Base-by-base conservation (phyloP, 2,329 filamentous ascomycete species). In the Botrytis pseudocinerea region DNA sequence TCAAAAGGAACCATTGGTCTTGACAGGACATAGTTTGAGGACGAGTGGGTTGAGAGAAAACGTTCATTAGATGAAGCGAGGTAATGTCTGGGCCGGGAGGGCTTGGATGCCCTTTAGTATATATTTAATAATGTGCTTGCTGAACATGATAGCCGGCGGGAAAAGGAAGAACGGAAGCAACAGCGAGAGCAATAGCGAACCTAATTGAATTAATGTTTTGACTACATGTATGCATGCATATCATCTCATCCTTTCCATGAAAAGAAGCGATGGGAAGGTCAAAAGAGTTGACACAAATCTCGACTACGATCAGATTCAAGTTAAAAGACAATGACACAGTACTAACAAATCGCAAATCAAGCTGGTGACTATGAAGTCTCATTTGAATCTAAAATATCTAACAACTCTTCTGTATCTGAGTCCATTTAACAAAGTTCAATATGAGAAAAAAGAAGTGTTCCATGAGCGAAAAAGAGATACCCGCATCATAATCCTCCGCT, bases 11-110 rank as follows among this genome's bases (percentile, higher is more conserved):
- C 28, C 75, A n/a, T 71, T 72, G 51, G 78, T 79, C 74, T 73
- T 32, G 74, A 75, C 51, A 40, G 73, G 75, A 48, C 76, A 75
- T 51, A 80, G 78, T 76, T 73, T 81, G 70, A 77, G 76, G 76
- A 82, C 81, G 16, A 81, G 79, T 68, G 81, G 78, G 22, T 74
- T 80, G 71, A 78, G 80, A 71, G 78, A 79, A 73, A 81, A 79
- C 76, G 74, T 78, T 69, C 48, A 69, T 32, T 69, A 57, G 65
- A 22, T 32, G 4, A 38, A 35, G 12, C 28, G n/a, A 42, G 48
- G 25, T 32, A 18, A 42, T 54, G 4, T 16, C 5, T 40, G n/a
- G 28, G n/a, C 32, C 32, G 48, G n/a, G 6, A 16, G 54, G 48
- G n/a, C 20, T 0, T 35, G 9, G n/a, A 10, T 48, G 44, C 63